Evolutionary conservation across 2,329 filamentous ascomycete genomes (phyloP), one percentile per base, ranked within the genome.

Genomic region (Ceratocystis huliohia): DNA sequence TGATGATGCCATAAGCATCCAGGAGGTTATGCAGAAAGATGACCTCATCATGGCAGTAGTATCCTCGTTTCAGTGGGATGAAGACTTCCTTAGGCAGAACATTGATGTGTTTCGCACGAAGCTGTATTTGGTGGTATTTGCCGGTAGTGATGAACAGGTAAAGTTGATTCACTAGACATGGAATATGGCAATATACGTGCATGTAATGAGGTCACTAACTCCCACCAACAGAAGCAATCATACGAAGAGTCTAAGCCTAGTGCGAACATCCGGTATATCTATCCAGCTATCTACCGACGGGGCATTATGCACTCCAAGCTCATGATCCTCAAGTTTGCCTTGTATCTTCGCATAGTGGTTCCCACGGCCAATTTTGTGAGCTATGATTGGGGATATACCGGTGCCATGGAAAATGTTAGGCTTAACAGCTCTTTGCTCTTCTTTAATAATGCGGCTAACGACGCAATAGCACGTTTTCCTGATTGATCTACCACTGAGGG

Each of bases 221-320:
- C 20, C 22, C n/a, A 13, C 10, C 41, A 20, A 48, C 33, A 83
- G 80, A 81, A 81, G 75, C 72, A 76, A 48, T 74, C 76, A 28
- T 82, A 83, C 74, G 75, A 74, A 41, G 74, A 72, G 33, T 82
- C 81, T 68, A 78, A 78, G 8, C 82, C 82, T 20, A 69, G 71
- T n/a, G 77, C 81, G 63, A 71, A 75, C 46, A 79, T 95, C 66
- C 83, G 83, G 22, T 86, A 86, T 66, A 91, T 89, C 73, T 96
- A 97, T 72, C 93, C 93, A 17, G 82, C 82, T 1, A 93, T 96
- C 89, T 79, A 84, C 50, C 83, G 84, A 1, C 79, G 83, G 5
- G 87, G 86, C 28, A 86, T 82, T 71, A 96, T 97, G 91, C 94
- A 97, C 75, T 96, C 91, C 63, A 97, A 99, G 73, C 79, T 97